Evolutionary conservation across 495 filamentous ascomycete genomes (phyloP), one percentile per base, ranked within the genome.

Genomic region (Penicillium goetzii): DNA sequence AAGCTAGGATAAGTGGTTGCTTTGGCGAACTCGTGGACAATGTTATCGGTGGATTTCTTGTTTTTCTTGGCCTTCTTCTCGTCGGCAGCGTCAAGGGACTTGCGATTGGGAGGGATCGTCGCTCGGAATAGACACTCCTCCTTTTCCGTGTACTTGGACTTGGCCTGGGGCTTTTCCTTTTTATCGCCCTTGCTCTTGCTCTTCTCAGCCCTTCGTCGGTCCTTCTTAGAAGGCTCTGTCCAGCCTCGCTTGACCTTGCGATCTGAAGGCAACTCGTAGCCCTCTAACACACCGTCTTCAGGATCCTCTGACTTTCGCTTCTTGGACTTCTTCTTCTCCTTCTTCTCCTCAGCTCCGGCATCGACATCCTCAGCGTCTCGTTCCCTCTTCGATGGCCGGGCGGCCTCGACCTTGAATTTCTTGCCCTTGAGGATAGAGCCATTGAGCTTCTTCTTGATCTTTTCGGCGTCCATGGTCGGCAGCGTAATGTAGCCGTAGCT

Each of bases 361-460:
- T 56, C 57, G 11, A 15, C 54, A 19, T 67, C 56, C 15, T 76
- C 80, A 30, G 80, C 78, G 62, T 71, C 72, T 54, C 76, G 63
- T 51, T 71, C 76, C 70, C 66, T 69, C 73, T 83, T 87, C 53
- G 83, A 76, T 1, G 90, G 87, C 17, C 84, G 85, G 19, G 95
- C 94, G 19, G 86, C 83, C 65, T 97, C 91, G 36, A 99, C 84
- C 50, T 86, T 85, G 62, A 98, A 85, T 73, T 97, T 98, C 45
- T 84, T 81, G 34, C 95, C 95, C 61, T 89, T 96, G 26, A 98
- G 77, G 15, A 92, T 88, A 6, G 89, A 85, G 10, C 93, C 94
- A 79, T 97, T 90, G n/a, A 98, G 83, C 72, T 96, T 97, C 81
- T 92, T 93, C 75, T 88, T 90, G 32, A 98, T 78, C 70, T 93